Evolutionary conservation across 2,329 filamentous ascomycete genomes (phyloP), one percentile per base, ranked within the genome.

Genomic region (Sclerotinia trifoliorum): DNA sequence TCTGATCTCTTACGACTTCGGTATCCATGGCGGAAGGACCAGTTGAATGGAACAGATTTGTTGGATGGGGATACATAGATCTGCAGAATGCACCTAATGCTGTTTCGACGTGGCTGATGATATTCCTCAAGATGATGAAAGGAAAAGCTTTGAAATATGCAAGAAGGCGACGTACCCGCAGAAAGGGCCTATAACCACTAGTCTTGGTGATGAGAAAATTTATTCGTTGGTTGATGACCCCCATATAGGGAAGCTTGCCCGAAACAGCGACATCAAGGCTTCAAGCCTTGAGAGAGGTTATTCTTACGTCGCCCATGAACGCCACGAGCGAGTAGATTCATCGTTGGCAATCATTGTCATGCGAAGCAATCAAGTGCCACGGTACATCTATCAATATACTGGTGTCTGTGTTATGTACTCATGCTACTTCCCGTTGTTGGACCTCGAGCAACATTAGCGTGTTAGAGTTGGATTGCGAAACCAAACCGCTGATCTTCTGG

Each of bases 371-470:
- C 39, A 52, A 49, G 65, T 67, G 49, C 48, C 32, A 67, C 65
- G 48, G 52, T 66, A 66, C 64, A 66, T 62, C 63, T 44, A 63
- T 62, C 57, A 63, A 46, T 54, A 67, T 54, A 63, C 48, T 67
- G 56, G 57, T 67, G 49, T 55, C 48, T 67, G 65, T 67, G 65
- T 54, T 61, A 46, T 54, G 65, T 67, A 63, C 65, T 71, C 68
- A 70, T 75, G 74, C 70, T 71, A 63, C 68, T 65, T 73, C 61
- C 75, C 74, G 73, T 71, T 32, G 48, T 70, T 69, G 67, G 70
- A 70, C 70, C 72, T 74, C 70, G 73, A 71, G 61, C 58, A 71
- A 69, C 71, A 74, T 71, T 71, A 70, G 70, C 66, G 64, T 64
- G 65, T 67, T 42, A 62, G 63, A 68, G 58, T 68, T 58, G 51